These are phyloP conservation scores for Obelidium mucronatum DNA, from an alignment of 192 early-diverging fungal genomes.

Conservation along the genomic window DNA sequence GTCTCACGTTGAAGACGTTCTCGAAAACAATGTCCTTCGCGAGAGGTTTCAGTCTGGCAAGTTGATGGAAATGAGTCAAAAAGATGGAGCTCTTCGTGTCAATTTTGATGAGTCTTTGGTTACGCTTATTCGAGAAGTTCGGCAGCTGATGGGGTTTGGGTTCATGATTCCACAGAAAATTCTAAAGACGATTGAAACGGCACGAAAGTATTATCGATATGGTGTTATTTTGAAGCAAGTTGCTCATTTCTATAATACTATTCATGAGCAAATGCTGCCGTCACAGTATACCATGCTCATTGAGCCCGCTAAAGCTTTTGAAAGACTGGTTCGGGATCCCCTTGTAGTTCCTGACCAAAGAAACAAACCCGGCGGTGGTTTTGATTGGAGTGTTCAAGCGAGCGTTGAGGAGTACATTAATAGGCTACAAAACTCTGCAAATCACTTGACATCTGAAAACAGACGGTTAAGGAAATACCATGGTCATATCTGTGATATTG, in stretches of 20 bases:
- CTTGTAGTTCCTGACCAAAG: constrained; percentile 24
- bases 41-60: constrained; percentile 38
- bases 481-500: constrained; percentile 47
- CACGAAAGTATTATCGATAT: constrained; percentile 57
- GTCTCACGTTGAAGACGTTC: constrained; percentile 34
- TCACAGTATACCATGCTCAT: constrained; percentile 64
- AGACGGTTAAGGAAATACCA: constrained; percentile 55
- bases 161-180: constrained; percentile 56
- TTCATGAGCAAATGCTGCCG: constrained; percentile 66
- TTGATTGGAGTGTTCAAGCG: constrained; percentile 50
- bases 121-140: constrained; percentile 53
- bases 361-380: constrained; percentile 26
- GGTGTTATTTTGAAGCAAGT: constrained; percentile 65
- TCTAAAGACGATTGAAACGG: constrained; percentile 51
- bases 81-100: constrained; percentile 55
- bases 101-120: constrained; percentile 60
- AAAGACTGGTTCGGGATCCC: constrained; percentile 56
- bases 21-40: constrained; percentile 35
- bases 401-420: constrained; percentile 58
- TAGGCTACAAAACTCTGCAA: constrained; percentile 51
- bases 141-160: constrained; percentile 61
- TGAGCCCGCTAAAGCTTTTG: constrained; percentile 59
- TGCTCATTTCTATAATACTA: constrained; percentile 70
- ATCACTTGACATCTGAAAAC: constrained; percentile 56
- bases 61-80: constrained; percentile 60